These are phyloP conservation scores for Umbelopsis sp. DNA, from an alignment of 192 early-diverging fungal genomes.

Conservation along the genomic window DNA sequence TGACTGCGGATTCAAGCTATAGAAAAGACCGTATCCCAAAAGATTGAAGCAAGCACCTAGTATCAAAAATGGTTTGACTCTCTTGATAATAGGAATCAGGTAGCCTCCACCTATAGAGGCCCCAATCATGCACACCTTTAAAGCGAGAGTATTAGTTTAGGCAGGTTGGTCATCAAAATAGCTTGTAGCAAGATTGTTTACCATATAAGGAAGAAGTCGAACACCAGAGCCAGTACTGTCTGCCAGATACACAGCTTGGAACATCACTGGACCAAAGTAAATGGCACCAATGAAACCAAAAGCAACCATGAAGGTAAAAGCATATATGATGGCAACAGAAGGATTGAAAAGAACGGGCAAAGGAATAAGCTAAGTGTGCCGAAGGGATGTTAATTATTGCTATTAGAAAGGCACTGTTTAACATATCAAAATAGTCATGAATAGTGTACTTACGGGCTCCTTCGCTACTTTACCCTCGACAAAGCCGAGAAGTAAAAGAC, in stretches of 20 bases:
- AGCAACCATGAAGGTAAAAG: constrained; percentile 60
- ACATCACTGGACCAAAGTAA: constrained; percentile 70
- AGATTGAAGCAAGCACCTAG: constrained; percentile 57
- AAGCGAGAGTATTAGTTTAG: neutral
- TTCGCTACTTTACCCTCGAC: constrained; percentile 58
- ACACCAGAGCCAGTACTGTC: constrained; percentile 59
- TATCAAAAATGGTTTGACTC: constrained; percentile 50
- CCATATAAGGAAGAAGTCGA: constrained; percentile 65
- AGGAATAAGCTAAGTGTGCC: constrained; percentile 31
- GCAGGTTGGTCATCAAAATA: neutral
- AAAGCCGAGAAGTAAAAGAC: constrained; percentile 42
- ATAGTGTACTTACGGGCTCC: constrained; percentile 53
- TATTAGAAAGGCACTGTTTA: neutral
- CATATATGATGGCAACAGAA: constrained; percentile 50
- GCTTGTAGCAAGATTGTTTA: neutral
- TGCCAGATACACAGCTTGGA: constrained; percentile 60
- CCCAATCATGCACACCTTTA: constrained; percentile 43
- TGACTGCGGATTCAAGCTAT: constrained; percentile 55
- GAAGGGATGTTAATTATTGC: neutral
- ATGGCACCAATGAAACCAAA: constrained; percentile 60
- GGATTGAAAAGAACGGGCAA: constrained; percentile 41
- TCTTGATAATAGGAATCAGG: constrained; percentile 55
- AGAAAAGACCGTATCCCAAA: constrained; percentile 58
- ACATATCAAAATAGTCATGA: neutral
- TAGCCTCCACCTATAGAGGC: constrained; percentile 58